Conservation (phyloP, 306 rosid species). For the Cicer chorassanicum region DNA sequence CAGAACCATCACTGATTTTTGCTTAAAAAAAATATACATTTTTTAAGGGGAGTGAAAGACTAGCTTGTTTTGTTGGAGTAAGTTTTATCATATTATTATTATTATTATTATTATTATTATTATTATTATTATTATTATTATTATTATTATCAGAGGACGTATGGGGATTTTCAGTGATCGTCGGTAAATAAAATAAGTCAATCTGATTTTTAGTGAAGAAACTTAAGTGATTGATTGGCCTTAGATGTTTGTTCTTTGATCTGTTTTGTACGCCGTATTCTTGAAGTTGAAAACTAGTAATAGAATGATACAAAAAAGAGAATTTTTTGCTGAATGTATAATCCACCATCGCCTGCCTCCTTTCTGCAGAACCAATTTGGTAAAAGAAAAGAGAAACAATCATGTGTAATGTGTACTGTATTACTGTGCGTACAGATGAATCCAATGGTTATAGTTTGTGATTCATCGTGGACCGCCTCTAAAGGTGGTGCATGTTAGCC, state of each 20-base stretch:
- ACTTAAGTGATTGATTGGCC: conserved; percentile 45
- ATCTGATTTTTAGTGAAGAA: conserved; percentile 51
- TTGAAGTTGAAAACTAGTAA: neutral
- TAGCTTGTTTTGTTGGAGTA: neutral
- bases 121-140: too few species aligned
- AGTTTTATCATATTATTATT: neutral
- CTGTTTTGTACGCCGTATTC: neutral
- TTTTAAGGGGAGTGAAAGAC: neutral
- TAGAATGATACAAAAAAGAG: neutral
- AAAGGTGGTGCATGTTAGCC: neutral
- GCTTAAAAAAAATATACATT: neutral
- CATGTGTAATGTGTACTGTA: neutral
- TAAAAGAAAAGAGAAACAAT: too few species aligned
- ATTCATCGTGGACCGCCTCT: neutral
- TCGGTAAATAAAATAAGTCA: conserved; percentile 33
- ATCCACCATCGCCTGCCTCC: neutral
- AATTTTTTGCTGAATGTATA: neutral
- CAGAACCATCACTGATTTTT: neutral
- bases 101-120: too few species aligned
- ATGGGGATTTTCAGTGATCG: neutral
- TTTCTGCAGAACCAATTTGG: neutral
- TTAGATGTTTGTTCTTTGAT: conserved; percentile 41
- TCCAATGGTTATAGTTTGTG: neutral
- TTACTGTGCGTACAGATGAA: neutral
- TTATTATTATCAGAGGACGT: neutral